Evolutionary conservation across 2,329 filamentous ascomycete genomes (phyloP).

Genomic region (Fusarium paranaense): DNA sequence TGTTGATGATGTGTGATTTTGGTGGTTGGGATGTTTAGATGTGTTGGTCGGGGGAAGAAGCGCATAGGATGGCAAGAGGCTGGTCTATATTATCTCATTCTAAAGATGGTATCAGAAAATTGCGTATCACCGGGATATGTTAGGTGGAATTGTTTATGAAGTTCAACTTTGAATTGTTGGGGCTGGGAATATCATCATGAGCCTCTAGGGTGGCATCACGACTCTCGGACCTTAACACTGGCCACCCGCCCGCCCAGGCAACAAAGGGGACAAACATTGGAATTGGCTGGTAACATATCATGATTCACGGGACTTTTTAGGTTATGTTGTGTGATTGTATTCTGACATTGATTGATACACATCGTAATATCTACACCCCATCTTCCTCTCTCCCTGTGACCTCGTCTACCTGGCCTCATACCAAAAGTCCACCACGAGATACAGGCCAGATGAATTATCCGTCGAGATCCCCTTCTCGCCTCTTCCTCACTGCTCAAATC

Average conservation of each 20-base stretch:
- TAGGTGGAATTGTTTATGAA: background rate
- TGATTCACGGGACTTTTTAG: background rate
- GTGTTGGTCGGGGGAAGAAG: background rate
- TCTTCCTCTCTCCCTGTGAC: background rate
- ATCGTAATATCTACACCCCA: constrained; percentile 16
- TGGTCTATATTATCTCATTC: background rate
- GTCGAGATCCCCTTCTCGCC: background rate
- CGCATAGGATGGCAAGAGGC: background rate
- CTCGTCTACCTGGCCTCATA: background rate
- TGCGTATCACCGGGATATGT: background rate
- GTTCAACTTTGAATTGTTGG: background rate
- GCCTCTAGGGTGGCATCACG: background rate
- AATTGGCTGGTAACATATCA: background rate
- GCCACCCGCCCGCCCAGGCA: background rate
- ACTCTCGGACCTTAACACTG: background rate
- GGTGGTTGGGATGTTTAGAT: background rate
- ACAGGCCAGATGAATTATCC: background rate
- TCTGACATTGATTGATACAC: constrained; percentile 21
- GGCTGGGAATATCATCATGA: background rate
- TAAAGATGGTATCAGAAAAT: no score
- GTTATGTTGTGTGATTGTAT: background rate
- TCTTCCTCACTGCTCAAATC: background rate
- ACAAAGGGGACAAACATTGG: background rate
- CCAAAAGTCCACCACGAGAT: background rate
- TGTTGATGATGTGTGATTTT: background rate